These are phyloP conservation scores for Skeletonema menzelii DNA, from an alignment of 108 stramenopile species.

Conservation along the genomic window DNA sequence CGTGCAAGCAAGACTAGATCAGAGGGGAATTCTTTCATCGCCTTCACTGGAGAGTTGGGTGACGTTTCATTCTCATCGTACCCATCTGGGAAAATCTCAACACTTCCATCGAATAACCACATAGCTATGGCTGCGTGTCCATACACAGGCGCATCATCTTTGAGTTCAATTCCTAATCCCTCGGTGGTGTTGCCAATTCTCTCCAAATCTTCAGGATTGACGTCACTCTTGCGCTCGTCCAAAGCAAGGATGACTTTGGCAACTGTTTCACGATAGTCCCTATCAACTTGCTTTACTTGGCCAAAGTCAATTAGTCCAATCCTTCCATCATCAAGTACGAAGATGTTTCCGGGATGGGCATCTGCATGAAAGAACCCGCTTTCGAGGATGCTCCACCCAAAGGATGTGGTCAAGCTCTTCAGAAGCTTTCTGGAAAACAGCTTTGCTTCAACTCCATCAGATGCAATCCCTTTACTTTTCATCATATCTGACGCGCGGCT, in stretches of 20 bases:
- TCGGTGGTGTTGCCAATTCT: constrained; percentile 72
- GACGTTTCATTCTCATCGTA: constrained; percentile 84
- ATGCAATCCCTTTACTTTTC: constrained; percentile 71
- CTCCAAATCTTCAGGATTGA: constrained; percentile 66
- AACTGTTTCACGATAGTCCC: constrained; percentile 75
- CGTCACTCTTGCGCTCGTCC: constrained; percentile 73
- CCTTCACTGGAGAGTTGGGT: constrained; percentile 89
- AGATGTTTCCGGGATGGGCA: constrained; percentile 85
- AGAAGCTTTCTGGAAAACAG: constrained; percentile 85
- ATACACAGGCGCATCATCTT: constrained; percentile 67
- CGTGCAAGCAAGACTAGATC: constrained; percentile 94
- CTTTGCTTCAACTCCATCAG: constrained; percentile 86
- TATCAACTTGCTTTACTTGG: constrained; percentile 90
- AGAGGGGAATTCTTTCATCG: constrained; percentile 89
- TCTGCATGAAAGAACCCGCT: constrained; percentile 94
- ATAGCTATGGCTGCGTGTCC: constrained; percentile 87
- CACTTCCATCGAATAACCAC: constrained; percentile 91
- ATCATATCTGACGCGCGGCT: constrained; percentile 51
- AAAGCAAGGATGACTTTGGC: constrained; percentile 90
- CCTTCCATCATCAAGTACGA: constrained; percentile 86
- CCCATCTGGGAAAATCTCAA: constrained; percentile 82
- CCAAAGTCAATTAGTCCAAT: constrained; percentile 96
- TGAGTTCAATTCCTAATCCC: constrained; percentile 84
- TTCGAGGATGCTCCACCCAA: constrained; percentile 88
- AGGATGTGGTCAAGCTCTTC: constrained; percentile 78